Base-by-base conservation (phyloP, 2,329 filamentous ascomycete genomes). In the Ophiocordyceps australis region DNA sequence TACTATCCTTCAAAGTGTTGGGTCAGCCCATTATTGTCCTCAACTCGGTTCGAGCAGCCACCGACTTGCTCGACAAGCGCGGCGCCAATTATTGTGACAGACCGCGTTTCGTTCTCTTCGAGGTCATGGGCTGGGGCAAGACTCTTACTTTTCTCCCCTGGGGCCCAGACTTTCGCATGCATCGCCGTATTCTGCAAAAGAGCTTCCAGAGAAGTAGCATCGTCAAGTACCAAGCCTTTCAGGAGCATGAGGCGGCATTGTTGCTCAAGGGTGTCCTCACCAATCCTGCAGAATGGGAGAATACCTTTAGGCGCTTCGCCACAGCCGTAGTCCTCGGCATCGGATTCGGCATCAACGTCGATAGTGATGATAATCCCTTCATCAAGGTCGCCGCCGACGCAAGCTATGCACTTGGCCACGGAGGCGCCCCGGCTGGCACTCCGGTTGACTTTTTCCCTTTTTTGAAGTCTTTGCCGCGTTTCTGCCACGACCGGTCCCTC, bases 361-460 rank as follows among this genome's bases (percentile, higher is more conserved):
- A 45, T 5, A 36, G 38, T 13, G 43, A 55, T 18, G 24, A 41
- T 13, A 50, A 57, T 33, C 47, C 49, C 2, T 55, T 50, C 28
- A 46, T 60, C 17, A 40, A 55, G 27, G 44, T 54, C 31, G 51
- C 51, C 7, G 30, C 28, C 7, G 39, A 46, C 14, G 45, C 38
- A 14, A 41, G 36, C 25, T 40, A 46, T 23, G 42, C 43, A 1
- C 27, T 45, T 2, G 37, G 35, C 1, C 38, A 46, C 17, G 39
- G 40, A 4, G 46, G 45, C 8, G 39, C 41, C 3, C 43, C 43
- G 1, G 42, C 35, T 3, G 40, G 36, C 4, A 56, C 52, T 3
- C 41, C 57, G 3, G 54, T 62, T 10, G 60, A 64, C 35, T 49
- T 57, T 32, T 59, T 64, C 27, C 61, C 60, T 0, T 40, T 49